Conservation (phyloP, 371 early-diverging fungal genomes). For the Actinomortierella ambigua region DNA sequence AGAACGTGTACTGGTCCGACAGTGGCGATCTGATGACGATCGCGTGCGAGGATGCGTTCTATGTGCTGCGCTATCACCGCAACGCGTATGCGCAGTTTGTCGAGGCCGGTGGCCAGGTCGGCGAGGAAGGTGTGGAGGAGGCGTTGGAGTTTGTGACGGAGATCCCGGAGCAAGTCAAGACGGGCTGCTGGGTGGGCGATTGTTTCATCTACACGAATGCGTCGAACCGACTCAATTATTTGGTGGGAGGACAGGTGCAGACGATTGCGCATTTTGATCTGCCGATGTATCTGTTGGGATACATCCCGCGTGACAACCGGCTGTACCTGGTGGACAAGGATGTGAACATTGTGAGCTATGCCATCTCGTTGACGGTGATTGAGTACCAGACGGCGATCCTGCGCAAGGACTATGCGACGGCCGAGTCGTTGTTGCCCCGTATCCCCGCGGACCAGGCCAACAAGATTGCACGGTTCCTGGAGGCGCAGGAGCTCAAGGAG, state of each 20-base stretch:
- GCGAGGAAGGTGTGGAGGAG: slow-evolving; percentile 95
- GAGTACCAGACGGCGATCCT: slow-evolving; percentile 97
- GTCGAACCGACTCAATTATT: slow-evolving; percentile 90
- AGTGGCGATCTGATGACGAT: slow-evolving; percentile 91
- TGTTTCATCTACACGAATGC: slow-evolving; percentile 96
- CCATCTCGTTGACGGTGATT: slow-evolving; percentile 90
- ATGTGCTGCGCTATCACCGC: slow-evolving; percentile 91
- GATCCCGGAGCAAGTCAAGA: slow-evolving; percentile 85
- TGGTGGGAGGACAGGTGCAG: slow-evolving; percentile 91
- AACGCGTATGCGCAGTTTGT: slow-evolving; percentile 77
- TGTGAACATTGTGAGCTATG: slow-evolving; percentile 85
- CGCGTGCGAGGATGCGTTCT: slow-evolving; percentile 90
- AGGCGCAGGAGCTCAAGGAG: slow-evolving; percentile 89
- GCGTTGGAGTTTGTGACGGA: slow-evolving; percentile 96
- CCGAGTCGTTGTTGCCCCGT: slow-evolving; percentile 77
- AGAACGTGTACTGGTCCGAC: slow-evolving; percentile 94
- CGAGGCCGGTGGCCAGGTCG: slow-evolving; percentile 74
- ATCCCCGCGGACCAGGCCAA: slow-evolving; percentile 89
- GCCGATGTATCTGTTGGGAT: slow-evolving; percentile 92
- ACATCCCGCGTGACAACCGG: slow-evolving; percentile 92
- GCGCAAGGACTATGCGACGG: slow-evolving; percentile 87
- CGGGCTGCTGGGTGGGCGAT: slow-evolving; percentile 97
- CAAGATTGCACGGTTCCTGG: slow-evolving; percentile 93
- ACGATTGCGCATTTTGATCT: slow-evolving; percentile 95
- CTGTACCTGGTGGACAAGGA: slow-evolving; percentile 96